Base-by-base conservation (phyloP, 2,329 filamentous ascomycete species). In the Colletotrichum simmondsii region DNA sequence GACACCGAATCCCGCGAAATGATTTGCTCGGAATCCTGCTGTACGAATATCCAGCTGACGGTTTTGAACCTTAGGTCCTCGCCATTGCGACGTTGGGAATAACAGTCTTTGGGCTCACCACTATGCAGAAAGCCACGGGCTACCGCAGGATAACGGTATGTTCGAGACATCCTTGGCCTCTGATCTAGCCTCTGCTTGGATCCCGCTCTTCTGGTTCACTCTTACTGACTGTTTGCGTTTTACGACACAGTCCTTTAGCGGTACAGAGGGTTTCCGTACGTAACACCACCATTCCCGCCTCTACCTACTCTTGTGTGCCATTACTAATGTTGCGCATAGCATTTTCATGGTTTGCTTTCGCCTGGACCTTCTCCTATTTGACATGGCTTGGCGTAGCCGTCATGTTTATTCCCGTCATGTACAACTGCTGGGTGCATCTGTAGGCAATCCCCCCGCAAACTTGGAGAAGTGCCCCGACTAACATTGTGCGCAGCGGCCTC, bases 371-470 rank as follows among this genome's bases (percentile, higher is more conserved):
- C 32, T 69, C 64, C 46, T 75, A 75, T 35, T n/a, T 75, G 49
- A 66, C 67, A 54, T 75, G 74, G 74, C 64, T 75, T 8, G 70
- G 71, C 14, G 61, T 73, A 16, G 74, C 74, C 2, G 67, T 75
- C 11, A 54, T 72, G 24, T 68, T 75, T 62, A 67, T 74, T 4
- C 74, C 74, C 11, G 65, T 74, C 42, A 74, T 75, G 74, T 75
- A 75, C 71, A 75, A 75, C 35, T 75, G 71, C 37, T 75, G 74
- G 74, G 74, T 75, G 22, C 74, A 75, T 53, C 71, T 75, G 74
- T 75, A 68, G 22, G 73, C 19, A 6, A 2, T 4, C 16, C 35
- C n/a, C 52, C 3, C 11, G 16, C 4, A 5, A 16, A 19, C 4
- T 49, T 16, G 8, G 10, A 11, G 10, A 12, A 24, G 16, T 11